Base-by-base conservation (phyloP, 2,329 filamentous ascomycete species). In the Byssoonygena ceratinophila region DNA sequence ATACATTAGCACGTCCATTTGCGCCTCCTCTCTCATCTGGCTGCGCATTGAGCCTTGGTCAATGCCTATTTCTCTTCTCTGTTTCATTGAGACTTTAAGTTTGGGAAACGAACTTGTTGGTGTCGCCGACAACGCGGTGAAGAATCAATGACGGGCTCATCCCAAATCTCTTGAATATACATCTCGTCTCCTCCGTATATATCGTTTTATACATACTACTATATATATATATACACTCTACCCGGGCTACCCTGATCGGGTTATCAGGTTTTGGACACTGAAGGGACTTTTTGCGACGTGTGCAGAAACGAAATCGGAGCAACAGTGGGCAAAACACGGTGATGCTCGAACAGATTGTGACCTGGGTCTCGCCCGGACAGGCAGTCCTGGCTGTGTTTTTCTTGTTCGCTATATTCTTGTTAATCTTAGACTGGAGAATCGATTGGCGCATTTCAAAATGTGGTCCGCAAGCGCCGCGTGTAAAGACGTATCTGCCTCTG, bases 401-500 rank as follows among this genome's bases (percentile, higher is more conserved):
- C 39, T 45, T 48, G 29, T 39, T 51, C 29, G 36, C 20, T 22
- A 43, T 41, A 12, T 43, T 49, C 18, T 9, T 46, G 4, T 36
- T 43, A 12, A 32, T 50, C n/a, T 11, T 43, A 23, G 41, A 45
- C 27, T 18, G 22, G 3, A 51, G 25, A 40, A 46, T 52, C 25
- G 41, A 53, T 25, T 54, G 44, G 39, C 55, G 63, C 43, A 62
- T 69, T 32, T 58, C 60, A 1, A 58, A 61, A 12, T 58, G 71
- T n/a, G 70, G 70, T 25, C 54, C 59, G 11, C 63, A 64, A 36
- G 66, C 69, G 14, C 68, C 69, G 11, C 60, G 58, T 29, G 57
- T 70, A 14, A 56, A 48, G 5, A 65, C 65, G 25, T 63, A 59
- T 48, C 59, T 71, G 32, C 70, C 70, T 32, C 64, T 69, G 43